phyloP scores from a whole-genome alignment of 345 rosid genomes.

The Salix brachista region DNA sequence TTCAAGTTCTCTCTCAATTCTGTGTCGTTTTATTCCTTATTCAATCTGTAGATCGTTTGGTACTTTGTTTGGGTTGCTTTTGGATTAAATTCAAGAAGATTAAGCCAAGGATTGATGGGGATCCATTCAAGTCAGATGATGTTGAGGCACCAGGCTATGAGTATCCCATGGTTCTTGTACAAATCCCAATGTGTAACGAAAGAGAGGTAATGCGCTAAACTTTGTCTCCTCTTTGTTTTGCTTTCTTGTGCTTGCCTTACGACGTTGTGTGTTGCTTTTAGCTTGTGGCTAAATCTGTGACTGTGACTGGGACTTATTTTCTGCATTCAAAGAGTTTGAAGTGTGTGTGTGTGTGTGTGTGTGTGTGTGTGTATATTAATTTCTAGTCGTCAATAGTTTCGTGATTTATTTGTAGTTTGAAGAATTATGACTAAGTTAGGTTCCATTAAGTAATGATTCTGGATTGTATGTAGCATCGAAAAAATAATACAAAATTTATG shows the following conservation, averaged over 20 bases:
- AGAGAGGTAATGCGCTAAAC: slow-evolving; percentile 49
- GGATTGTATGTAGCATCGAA: not conserved
- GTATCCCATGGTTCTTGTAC: slow-evolving; percentile 86
- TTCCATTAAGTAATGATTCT: not conserved
- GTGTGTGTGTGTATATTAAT: too few relatives aligned
- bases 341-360: too few relatives aligned
- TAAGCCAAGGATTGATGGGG: slow-evolving; percentile 50
- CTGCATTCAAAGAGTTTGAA: not conserved
- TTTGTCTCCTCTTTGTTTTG: not conserved
- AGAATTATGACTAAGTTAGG: not conserved
- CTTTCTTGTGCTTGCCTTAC: not conserved
- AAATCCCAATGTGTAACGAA: slow-evolving; percentile 84
- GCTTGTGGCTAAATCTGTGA: not conserved
- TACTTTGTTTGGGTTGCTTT: slow-evolving; percentile 69
- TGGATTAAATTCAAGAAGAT: slow-evolving; percentile 79
- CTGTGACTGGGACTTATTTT: not conserved
- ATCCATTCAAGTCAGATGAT: slow-evolving; percentile 53
- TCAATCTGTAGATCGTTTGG: slow-evolving; percentile 70
- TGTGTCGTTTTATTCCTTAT: slow-evolving; percentile 67
- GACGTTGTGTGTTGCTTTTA: not conserved
- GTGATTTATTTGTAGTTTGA: not conserved
- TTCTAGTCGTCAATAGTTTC: not conserved
- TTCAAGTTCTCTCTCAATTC: slow-evolving; percentile 58
- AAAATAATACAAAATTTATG: not conserved
- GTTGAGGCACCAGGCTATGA: slow-evolving; percentile 45